A percentile compares a stretch with the other conserved stretches of the same genome.
Evolutionary conservation across 2,329 filamentous ascomycete species (phyloP).

Genomic region (Mycosphaerella sp.): DNA sequence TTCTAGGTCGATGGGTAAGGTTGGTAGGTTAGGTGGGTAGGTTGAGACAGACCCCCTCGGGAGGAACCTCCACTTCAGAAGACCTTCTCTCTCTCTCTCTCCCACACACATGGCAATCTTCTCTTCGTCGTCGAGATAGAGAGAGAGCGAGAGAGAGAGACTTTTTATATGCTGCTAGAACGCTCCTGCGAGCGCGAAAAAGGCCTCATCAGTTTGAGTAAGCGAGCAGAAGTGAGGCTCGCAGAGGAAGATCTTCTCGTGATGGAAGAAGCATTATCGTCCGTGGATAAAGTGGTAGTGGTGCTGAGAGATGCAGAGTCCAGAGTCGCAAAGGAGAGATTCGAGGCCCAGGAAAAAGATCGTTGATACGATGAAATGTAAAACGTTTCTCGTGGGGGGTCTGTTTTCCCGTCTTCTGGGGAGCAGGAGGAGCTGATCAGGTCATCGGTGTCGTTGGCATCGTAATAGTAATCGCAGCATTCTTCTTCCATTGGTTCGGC

Average conservation of each 20-base stretch:
- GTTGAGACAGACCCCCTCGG: too few species aligned
- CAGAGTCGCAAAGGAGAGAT: not conserved
- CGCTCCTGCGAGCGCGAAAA: not conserved
- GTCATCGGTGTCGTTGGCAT: not conserved
- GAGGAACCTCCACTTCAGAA: too few species aligned
- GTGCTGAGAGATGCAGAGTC: not conserved
- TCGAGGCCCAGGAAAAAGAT: not conserved
- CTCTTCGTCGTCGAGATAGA: too few species aligned
- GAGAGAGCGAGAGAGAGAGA: too few species aligned
- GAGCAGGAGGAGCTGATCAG: not conserved
- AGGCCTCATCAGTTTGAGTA: constrained; percentile 1
- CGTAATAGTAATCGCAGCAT: constrained; percentile 3
- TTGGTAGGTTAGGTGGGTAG: too few species aligned
- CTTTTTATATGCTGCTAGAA: not conserved
- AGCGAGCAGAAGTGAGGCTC: not conserved
- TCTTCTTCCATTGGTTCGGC: not conserved
- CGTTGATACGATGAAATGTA: constrained; percentile 7
- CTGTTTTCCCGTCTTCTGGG: not conserved
- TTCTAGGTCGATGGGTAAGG: too few species aligned
- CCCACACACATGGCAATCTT: too few species aligned
- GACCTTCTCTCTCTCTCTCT: too few species aligned
- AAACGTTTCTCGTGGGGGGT: not conserved
- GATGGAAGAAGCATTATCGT: not conserved
- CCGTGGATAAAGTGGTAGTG: not conserved
- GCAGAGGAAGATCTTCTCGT: not conserved